These are phyloP conservation scores for Mycena amicta DNA, from an alignment of 768 basidiomycete species.

Conservation along the genomic window DNA sequence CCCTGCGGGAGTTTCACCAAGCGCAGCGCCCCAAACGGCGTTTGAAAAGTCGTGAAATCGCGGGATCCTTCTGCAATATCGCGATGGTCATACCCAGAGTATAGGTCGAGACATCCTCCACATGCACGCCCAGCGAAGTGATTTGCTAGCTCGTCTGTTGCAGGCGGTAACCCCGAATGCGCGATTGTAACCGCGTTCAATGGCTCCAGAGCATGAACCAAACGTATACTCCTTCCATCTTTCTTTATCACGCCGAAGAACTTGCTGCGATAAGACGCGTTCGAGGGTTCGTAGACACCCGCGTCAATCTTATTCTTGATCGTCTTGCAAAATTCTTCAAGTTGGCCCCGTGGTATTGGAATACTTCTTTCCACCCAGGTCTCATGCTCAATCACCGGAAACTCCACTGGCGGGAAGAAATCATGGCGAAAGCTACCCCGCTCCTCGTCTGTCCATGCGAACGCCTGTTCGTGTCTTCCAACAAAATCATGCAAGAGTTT, in stretches of 20 bases:
- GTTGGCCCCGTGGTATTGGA: conserved; percentile 20
- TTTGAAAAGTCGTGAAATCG: conserved; percentile 34
- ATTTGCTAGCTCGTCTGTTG: conserved; percentile 14
- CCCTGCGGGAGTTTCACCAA: conserved; percentile 33
- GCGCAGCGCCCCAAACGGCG: conserved; percentile 22
- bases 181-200: conserved; percentile 20
- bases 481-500: conserved; percentile 27
- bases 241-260: conserved; percentile 34
- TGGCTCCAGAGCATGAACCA: conserved; percentile 24
- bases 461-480: conserved; percentile 20
- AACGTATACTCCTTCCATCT: background rate
- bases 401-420: conserved; percentile 7
- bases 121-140: conserved; percentile 20
- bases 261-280: conserved; percentile 28
- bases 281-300: conserved; percentile 12
- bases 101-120: conserved; percentile 26
- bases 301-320: conserved; percentile 21
- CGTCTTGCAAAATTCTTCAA: conserved; percentile 16
- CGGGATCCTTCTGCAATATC: conserved; percentile 25
- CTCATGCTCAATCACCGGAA: conserved; percentile 27
- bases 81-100: conserved; percentile 30
- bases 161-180: conserved; percentile 17
- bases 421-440: conserved; percentile 3
- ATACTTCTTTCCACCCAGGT: conserved; percentile 26
- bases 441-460: conserved; percentile 4